phyloP scores from a whole-genome alignment of 306 rosid genomes.

The Vigna reflexopilosa region DNA sequence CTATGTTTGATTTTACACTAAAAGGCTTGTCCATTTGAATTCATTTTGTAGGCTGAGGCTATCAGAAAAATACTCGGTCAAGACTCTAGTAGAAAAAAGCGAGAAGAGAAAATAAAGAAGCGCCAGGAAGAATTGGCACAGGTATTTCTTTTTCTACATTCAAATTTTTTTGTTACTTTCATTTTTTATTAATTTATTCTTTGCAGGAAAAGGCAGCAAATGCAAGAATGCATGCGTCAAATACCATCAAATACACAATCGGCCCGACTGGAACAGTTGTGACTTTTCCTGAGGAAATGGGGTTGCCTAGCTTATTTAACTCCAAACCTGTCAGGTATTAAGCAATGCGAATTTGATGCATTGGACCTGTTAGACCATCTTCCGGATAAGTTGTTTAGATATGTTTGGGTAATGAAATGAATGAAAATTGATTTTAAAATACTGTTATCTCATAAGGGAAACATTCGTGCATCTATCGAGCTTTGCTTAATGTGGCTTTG shows the following conservation, averaged over 20 bases:
- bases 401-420: conserved; percentile 18
- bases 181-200: conserved; percentile 26
- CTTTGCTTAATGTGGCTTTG: conserved; percentile 15
- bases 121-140: conserved; percentile 92
- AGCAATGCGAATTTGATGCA: conserved; percentile 34
- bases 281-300: conserved; percentile 86
- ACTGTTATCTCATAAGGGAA: conserved; percentile 1
- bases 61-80: conserved; percentile 96
- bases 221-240: conserved; percentile 66
- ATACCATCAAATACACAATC: conserved; percentile 73
- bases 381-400: conserved; percentile 28
- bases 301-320: conserved; percentile 72
- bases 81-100: conserved; percentile 92
- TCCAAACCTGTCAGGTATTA: conserved; percentile 47
- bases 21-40: conserved; percentile 30
- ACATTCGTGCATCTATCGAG: not conserved
- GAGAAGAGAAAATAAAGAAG: conserved; percentile 90
- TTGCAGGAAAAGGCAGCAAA: conserved; percentile 89
- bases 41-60: conserved; percentile 80
- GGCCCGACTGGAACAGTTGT: conserved; percentile 77
- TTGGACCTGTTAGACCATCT: conserved; percentile 19
- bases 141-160: conserved; percentile 52
- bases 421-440: conserved; percentile 4
- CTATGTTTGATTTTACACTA: conserved; percentile 22
- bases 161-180: conserved; percentile 26